These are phyloP conservation scores for Groenewaldozyma salmanticensis DNA, from an alignment of 805 yeast species.

Conservation along the genomic window DNA sequence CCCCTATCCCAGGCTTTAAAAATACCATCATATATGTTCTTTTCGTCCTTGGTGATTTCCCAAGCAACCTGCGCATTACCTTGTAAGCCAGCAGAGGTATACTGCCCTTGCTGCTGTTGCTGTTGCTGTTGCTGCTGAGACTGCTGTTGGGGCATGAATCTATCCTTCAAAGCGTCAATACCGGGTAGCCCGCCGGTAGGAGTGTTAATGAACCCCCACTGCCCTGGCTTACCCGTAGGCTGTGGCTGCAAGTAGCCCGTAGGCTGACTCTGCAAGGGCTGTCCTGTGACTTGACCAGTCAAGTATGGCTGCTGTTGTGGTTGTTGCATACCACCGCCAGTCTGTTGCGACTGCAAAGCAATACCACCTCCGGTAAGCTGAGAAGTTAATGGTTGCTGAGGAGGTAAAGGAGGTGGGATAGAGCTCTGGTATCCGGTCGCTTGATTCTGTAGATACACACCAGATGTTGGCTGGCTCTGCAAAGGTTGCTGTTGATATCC, in stretches of 20 bases:
- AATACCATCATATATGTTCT: slow-evolving; percentile 73
- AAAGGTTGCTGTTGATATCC: slow-evolving; percentile 14
- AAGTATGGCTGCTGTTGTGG: slow-evolving; percentile 29
- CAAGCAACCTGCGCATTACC: slow-evolving; percentile 52
- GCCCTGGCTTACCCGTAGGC: slow-evolving; percentile 60
- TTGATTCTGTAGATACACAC: slow-evolving; percentile 6
- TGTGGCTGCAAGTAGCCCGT: slow-evolving; percentile 28
- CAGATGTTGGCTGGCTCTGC: slow-evolving; percentile 23
- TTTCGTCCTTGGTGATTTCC: slow-evolving; percentile 85
- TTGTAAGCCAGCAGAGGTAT: slow-evolving; percentile 25
- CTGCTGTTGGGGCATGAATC: slow-evolving; percentile 47
- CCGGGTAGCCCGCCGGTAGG: slow-evolving; percentile 69
- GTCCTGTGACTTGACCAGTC: slow-evolving; percentile 15
- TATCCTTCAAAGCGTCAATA: slow-evolving; percentile 51
- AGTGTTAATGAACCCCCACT: slow-evolving; percentile 67
- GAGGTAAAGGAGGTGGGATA: too few species aligned
- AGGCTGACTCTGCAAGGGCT: slow-evolving; percentile 16
- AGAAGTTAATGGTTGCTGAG: too few species aligned
- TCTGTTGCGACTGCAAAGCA: slow-evolving; percentile 29
- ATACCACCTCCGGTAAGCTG: slow-evolving; percentile 34
- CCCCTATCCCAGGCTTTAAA: slow-evolving; percentile 78
- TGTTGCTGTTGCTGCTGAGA: slow-evolving; percentile 8
- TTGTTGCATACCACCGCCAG: slow-evolving; percentile 17
- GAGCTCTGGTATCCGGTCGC: slow-evolving; percentile 23
- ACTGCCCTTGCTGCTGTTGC: slow-evolving; percentile 9